A percentile compares a stretch with the other conserved stretches of the same genome.
phyloP scores from a whole-genome alignment of 495 filamentous ascomycete genomes.

The Cudoniella acicularis region DNA sequence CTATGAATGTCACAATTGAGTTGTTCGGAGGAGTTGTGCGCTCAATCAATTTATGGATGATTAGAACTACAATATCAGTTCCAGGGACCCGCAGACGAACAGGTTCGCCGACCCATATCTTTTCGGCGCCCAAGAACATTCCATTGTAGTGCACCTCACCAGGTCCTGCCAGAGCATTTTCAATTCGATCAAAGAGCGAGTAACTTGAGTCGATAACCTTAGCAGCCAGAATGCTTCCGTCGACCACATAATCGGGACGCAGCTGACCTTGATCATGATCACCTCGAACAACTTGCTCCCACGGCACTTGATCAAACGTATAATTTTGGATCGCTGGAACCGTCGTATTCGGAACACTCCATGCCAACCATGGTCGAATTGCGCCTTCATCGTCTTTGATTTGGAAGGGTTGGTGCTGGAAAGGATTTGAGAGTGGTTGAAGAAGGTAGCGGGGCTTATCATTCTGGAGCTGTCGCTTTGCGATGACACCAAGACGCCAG shows the following conservation, averaged over 20 bases:
- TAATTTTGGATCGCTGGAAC: slow-evolving; percentile 24
- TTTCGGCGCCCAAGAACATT: slow-evolving; percentile 60
- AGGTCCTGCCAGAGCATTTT: slow-evolving; percentile 26
- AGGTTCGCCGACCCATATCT: slow-evolving; percentile 57
- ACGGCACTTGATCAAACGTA: slow-evolving; percentile 48
- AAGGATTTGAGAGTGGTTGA: slow-evolving; percentile 51
- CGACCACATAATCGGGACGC: slow-evolving; percentile 51
- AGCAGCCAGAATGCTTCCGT: slow-evolving; percentile 58
- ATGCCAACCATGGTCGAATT: slow-evolving; percentile 59
- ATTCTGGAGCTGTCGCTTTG: slow-evolving; percentile 27
- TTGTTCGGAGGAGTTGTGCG: slow-evolving; percentile 5
- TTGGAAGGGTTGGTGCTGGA: slow-evolving; percentile 28
- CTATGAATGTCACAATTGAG: slow-evolving; percentile 26
- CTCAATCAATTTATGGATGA: slow-evolving; percentile 39
- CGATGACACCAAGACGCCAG: slow-evolving; percentile 55
- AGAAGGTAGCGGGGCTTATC: slow-evolving; percentile 38
- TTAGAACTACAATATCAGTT: slow-evolving; percentile 39
- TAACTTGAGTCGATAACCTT: slow-evolving; percentile 54
- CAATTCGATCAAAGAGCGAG: slow-evolving; percentile 45
- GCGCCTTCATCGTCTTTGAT: slow-evolving; percentile 35
- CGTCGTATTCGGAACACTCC: slow-evolving; percentile 48
- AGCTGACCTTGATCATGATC: slow-evolving; percentile 30
- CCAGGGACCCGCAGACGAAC: slow-evolving; percentile 37
- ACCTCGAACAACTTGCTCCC: slow-evolving; percentile 40
- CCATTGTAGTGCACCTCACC: slow-evolving; percentile 40